These are phyloP conservation scores for Colletotrichum sp. DNA, from an alignment of 2,329 filamentous ascomycete genomes.

Conservation along the genomic window DNA sequence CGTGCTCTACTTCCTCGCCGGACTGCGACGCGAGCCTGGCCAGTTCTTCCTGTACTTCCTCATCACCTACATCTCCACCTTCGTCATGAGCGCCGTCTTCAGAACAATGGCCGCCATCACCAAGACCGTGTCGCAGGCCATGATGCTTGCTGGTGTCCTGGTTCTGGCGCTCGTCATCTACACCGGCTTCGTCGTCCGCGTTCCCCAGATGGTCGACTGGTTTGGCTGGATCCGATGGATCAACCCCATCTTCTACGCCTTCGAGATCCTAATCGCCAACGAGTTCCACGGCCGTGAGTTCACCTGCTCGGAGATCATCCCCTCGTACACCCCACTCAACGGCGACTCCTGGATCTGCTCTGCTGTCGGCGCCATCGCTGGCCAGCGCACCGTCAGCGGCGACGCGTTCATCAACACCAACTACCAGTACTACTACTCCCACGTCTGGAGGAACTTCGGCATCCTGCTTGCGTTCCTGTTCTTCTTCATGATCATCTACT, in stretches of 20 bases:
- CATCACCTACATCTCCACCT: conserved; percentile 68
- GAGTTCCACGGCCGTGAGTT: conserved; percentile 68
- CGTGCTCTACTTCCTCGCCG: conserved; percentile 61
- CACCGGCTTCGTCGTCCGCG: conserved; percentile 60
- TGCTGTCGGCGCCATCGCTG: conserved; percentile 58
- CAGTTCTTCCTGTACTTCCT: conserved; percentile 80
- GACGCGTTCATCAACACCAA: conserved; percentile 62
- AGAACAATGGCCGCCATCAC: conserved; percentile 74
- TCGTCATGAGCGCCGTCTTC: conserved; percentile 80
- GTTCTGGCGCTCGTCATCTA: conserved; percentile 65
- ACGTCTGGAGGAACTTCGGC: conserved; percentile 72
- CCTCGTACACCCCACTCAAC: conserved; percentile 45
- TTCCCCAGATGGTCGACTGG: conserved; percentile 70
- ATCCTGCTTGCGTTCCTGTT: conserved; percentile 69
- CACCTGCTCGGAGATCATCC: conserved; percentile 56
- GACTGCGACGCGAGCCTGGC: conserved; percentile 60
- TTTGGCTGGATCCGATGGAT: conserved; percentile 78
- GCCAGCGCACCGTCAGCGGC: conserved; percentile 59
- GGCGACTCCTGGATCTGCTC: conserved; percentile 57
- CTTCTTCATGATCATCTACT: conserved; percentile 67
- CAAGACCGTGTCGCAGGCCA: conserved; percentile 64
- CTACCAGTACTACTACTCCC: conserved; percentile 60
- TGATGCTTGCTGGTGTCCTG: conserved; percentile 56
- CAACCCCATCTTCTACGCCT: conserved; percentile 75
- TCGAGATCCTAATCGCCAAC: conserved; percentile 74